A percentile compares a stretch with the other conserved stretches of the same genome.
Conservation (phyloP, 1,284 basidiomycete genomes). For the Clitocybe nebularis region DNA sequence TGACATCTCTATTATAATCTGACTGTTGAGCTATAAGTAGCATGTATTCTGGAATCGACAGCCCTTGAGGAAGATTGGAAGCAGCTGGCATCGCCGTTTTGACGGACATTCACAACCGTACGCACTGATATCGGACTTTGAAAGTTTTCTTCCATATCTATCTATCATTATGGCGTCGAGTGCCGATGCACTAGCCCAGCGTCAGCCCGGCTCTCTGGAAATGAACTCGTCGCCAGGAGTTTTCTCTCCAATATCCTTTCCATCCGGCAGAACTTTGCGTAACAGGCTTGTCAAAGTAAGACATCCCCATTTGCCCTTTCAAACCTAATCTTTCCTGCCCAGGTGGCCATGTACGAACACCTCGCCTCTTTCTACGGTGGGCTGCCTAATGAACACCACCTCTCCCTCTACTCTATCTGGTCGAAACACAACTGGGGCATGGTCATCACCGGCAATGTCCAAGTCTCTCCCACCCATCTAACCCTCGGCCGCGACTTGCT, state of each 20-base stretch:
- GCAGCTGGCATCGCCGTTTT: too few species aligned
- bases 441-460: conserved; percentile 87
- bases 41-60: too few species aligned
- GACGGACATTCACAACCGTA: too few species aligned
- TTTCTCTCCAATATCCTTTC: conserved; percentile 16
- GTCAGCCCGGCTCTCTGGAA: too few species aligned
- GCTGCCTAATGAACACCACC: conserved; percentile 63
- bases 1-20: too few species aligned
- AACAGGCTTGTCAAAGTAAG: conserved; percentile 19
- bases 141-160: too few species aligned
- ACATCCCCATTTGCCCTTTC: not conserved
- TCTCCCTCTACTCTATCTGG: conserved; percentile 76
- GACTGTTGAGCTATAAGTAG: too few species aligned
- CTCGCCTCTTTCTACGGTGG: conserved; percentile 68
- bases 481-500: conserved; percentile 80
- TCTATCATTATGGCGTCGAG: too few species aligned
- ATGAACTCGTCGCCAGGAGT: too few species aligned
- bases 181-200: too few species aligned
- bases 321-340: conserved; percentile 2
- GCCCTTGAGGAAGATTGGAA: too few species aligned
- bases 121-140: too few species aligned
- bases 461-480: conserved; percentile 70
- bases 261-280: conserved; percentile 14
- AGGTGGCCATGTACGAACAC: conserved; percentile 88
- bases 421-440: conserved; percentile 81